Percentiles rank a stretch among this genome's conserved stretches.
These are phyloP conservation scores for Pseudogymnoascus sp. DNA, from an alignment of 2,329 filamentous ascomycete species.

Conservation along the genomic window DNA sequence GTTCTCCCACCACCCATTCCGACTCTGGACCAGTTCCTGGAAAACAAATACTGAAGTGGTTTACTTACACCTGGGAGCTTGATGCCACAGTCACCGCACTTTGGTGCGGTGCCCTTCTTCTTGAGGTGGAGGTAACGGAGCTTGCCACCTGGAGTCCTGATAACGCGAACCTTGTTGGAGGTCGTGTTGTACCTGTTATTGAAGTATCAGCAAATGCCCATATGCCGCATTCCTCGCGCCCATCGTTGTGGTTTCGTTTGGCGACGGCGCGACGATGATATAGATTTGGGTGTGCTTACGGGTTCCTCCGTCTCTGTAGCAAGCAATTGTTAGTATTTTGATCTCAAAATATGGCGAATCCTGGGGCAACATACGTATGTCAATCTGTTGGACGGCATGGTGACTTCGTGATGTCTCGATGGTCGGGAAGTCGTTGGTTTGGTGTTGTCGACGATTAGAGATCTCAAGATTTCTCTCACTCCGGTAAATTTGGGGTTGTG, in stretches of 20 bases:
- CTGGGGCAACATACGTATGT: conserved; percentile 21
- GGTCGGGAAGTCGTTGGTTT: conserved; percentile 30
- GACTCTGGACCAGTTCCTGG: background rate
- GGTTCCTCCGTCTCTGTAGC: conserved; percentile 59
- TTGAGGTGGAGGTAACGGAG: conserved; percentile 98
- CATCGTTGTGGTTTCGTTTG: background rate
- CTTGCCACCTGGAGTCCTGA: conserved; percentile 95
- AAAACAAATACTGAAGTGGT: conserved; percentile 11
- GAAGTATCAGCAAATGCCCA: conserved; percentile 6
- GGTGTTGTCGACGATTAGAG: conserved; percentile 27
- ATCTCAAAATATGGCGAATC: background rate
- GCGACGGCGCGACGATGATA: background rate
- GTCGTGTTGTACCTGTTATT: conserved; percentile 82
- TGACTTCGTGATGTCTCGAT: conserved; percentile 32
- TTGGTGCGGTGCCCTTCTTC: conserved; percentile 96
- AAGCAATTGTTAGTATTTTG: conserved; percentile 10
- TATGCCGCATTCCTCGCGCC: conserved; percentile 3
- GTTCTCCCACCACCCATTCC: background rate
- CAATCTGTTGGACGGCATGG: conserved; percentile 45
- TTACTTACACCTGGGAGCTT: conserved; percentile 95
- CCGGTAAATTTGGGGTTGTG: conserved; percentile 32
- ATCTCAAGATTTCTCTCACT: conserved; percentile 10
- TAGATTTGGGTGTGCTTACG: conserved; percentile 48
- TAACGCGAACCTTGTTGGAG: conserved; percentile 91
- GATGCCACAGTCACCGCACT: conserved; percentile 98